Base-by-base conservation (phyloP, 108 stramenopile genomes). In the Cyclotella atomus region DNA sequence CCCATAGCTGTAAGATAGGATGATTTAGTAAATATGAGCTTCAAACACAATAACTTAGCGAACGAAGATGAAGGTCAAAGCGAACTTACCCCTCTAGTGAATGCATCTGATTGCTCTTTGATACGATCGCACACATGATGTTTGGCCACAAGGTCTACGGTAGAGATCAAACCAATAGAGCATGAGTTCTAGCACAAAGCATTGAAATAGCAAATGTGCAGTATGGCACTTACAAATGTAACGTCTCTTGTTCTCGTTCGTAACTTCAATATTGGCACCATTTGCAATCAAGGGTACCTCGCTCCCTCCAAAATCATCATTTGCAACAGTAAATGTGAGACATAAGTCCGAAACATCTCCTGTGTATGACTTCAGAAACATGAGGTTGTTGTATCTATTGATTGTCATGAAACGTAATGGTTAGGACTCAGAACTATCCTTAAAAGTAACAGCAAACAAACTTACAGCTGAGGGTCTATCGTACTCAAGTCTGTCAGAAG, bases 341-440 rank as follows among this genome's bases (percentile, higher is more conserved):
- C 97, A 97, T 2, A 99, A 86, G 62, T 96, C 96, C 54, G 80
- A 87, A 0, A 92, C 93, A 77, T 96, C 95, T 55, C 96, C 97
- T n/a, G 89, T 89, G 78, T 97, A 98, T 2, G 82, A 88, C 70
- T 97, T 97, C 20, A 99, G 83, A 76, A 98, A 98, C 90, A 96
- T 92, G 64, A 99, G 87, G 68, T 98, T 97, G 47, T 86, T 86
- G 76, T 97, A 93, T 9, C 64, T 65, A 23, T 2, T 0, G 49
- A 32, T 3, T 29, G 27, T 30, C 7, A 32, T 2, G 16, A 17
- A 28, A 25, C 16, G 25, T 3, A 57, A 57, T 57, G 1, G 3
- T 8, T 30, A n/a, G n/a, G 56, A 23, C 52, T 2, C n/a, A 9
- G 24, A 52, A 23, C n/a, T n/a, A n/a, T n/a, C n/a, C n/a, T n/a